phyloP scores from a whole-genome alignment of 139 green algal genomes.

The Yamagishiella unicocca region DNA sequence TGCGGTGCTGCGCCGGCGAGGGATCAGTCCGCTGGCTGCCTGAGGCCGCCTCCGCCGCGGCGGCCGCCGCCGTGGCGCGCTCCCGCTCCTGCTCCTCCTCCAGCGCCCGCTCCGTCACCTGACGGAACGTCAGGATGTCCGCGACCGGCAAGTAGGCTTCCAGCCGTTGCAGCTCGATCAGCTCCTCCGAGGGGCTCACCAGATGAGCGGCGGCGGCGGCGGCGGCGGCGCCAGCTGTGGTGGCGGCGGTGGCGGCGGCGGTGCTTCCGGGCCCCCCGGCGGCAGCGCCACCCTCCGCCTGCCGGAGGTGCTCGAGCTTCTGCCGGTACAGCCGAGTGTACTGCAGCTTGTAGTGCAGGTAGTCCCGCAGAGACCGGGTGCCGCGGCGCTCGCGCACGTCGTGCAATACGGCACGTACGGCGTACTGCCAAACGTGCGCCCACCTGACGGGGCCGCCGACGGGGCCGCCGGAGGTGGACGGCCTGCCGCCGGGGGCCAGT shows the following conservation, averaged over 20 bases:
- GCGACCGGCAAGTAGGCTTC: slow-evolving; percentile 61
- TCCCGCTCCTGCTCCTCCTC: slow-evolving; percentile 37
- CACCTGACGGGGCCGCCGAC: not conserved
- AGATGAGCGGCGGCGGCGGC: not conserved
- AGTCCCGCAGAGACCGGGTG: slow-evolving; percentile 29
- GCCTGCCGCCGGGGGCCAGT: too few species aligned
- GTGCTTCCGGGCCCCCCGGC: not conserved
- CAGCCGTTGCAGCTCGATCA: slow-evolving; percentile 54
- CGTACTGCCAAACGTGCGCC: slow-evolving; percentile 70
- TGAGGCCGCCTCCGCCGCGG: not conserved
- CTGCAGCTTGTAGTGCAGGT: slow-evolving; percentile 31
- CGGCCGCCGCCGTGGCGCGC: not conserved
- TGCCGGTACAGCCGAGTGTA: slow-evolving; percentile 40
- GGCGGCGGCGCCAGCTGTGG: not conserved
- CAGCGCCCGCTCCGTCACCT: slow-evolving; percentile 57
- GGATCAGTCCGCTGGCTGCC: not conserved
- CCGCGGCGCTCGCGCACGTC: slow-evolving; percentile 46
- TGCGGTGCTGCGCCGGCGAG: slow-evolving; percentile 31
- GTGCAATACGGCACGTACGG: slow-evolving; percentile 54
- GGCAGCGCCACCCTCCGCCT: not conserved
- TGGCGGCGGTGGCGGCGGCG: not conserved
- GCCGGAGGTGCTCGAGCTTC: slow-evolving; percentile 58
- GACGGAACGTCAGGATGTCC: slow-evolving; percentile 63
- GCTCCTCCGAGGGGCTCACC: not conserved
- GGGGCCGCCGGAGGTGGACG: not conserved